Evolutionary conservation across 352 stramenopile genomes (phyloP).

Genomic region (Globisporangium paroecandrum): DNA sequence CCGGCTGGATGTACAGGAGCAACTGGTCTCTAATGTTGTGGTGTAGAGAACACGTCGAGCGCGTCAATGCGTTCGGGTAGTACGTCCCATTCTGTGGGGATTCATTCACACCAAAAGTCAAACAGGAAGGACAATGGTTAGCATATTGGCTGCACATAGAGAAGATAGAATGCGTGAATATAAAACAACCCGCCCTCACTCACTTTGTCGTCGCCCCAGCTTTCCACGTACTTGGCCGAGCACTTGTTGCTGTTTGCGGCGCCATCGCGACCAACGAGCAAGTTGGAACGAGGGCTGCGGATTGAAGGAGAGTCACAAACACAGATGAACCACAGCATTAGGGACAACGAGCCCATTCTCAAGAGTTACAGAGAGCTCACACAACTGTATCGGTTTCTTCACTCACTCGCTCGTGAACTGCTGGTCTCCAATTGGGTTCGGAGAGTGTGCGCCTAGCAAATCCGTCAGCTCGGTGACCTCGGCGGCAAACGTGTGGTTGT

Average conservation of each 20-base stretch:
- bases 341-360: too few relatives aligned
- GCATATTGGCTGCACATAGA: background rate
- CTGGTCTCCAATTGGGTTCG: conserved; percentile 48
- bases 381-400: too few relatives aligned
- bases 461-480: conserved; percentile 67
- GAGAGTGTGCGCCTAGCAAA: conserved; percentile 47
- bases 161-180: background rate
- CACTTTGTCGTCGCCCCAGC: conserved; percentile 64
- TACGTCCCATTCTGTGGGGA: conserved; percentile 51
- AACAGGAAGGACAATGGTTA: background rate
- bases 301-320: background rate
- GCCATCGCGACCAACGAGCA: conserved; percentile 77
- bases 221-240: conserved; percentile 54
- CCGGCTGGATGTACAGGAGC: conserved; percentile 34
- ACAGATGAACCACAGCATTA: too few relatives aligned
- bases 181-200: background rate
- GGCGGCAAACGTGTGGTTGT: conserved; percentile 69
- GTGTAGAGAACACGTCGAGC: conserved; percentile 44
- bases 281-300: conserved; percentile 63
- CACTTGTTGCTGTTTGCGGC: conserved; percentile 76
- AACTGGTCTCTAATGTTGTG: conserved; percentile 13
- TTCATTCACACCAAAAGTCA: background rate
- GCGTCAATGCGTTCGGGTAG: conserved; percentile 44
- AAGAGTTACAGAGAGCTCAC: too few relatives aligned
- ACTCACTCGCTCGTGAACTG: conserved; percentile 80